A percentile compares a stretch with the other conserved stretches of the same genome.
Conservation (phyloP, 148 eudicot genomes). For the Arbutus unedo region DNA sequence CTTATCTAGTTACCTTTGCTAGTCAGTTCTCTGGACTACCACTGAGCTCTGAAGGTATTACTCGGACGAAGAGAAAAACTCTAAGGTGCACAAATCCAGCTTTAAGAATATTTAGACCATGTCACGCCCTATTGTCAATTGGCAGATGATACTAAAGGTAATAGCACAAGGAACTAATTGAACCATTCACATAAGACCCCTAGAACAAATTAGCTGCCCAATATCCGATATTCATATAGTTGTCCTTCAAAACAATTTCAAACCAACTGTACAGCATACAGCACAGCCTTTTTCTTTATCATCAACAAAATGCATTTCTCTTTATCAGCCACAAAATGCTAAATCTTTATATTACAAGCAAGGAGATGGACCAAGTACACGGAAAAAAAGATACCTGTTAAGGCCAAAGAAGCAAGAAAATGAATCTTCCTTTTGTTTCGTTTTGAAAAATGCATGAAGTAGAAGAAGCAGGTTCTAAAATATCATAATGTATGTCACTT, state of each 20-base stretch:
- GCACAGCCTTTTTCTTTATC: too few species aligned
- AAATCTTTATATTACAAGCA: not conserved
- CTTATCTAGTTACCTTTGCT: not conserved
- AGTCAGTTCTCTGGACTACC: not conserved
- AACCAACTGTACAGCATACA: slow-evolving; percentile 4
- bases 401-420: slow-evolving; percentile 4
- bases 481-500: not conserved
- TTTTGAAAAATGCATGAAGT: not conserved
- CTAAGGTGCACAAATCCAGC: not conserved
- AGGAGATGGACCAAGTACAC: not conserved
- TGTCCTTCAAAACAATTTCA: not conserved
- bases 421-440: not conserved
- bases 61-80: not conserved
- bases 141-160: not conserved
- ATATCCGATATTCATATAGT: slow-evolving; percentile 2
- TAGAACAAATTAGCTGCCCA: not conserved
- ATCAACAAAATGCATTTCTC: not conserved
- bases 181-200: not conserved
- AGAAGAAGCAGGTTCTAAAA: not conserved
- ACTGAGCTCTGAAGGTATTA: not conserved
- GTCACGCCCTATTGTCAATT: not conserved
- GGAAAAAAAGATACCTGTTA: not conserved
- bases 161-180: not conserved
- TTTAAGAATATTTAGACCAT: not conserved
- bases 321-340: not conserved